These are phyloP conservation scores for Puya raimondii DNA, from an alignment of 176 grass and related monocot genomes.

Conservation along the genomic window DNA sequence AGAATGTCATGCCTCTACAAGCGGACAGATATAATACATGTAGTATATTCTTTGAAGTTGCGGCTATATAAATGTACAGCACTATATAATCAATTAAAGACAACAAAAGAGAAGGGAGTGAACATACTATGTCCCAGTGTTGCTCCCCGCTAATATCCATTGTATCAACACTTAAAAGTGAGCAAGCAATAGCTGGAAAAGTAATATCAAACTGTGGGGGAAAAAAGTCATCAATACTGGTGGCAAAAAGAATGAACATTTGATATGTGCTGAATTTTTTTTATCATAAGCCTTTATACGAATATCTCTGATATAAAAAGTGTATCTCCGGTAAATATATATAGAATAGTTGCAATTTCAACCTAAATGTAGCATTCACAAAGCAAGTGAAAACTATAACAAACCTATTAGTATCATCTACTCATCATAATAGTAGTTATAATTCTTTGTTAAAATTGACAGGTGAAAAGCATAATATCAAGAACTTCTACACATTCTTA, in stretches of 20 bases:
- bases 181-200: conserved; percentile 78
- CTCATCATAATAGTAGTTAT: background rate
- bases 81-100: background rate
- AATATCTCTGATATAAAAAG: background rate
- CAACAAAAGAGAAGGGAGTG: conserved; percentile 1
- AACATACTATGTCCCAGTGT: conserved; percentile 78
- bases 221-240: conserved; percentile 19
- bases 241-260: no score
- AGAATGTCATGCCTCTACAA: conserved; percentile 80
- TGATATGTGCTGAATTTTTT: background rate
- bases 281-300: background rate
- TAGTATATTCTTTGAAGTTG: background rate
- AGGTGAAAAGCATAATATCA: background rate
- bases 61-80: background rate
- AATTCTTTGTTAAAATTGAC: background rate
- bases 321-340: no score
- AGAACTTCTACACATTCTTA: background rate
- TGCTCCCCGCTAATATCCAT: conserved; percentile 91
- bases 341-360: background rate
- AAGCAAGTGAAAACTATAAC: background rate
- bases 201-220: conserved; percentile 87
- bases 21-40: conserved; percentile 9
- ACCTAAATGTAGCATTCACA: background rate
- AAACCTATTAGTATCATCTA: background rate
- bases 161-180: conserved; percentile 90